Evolutionary conservation across 164 flowering plant genomes (phyloP), one percentile per base, ranked within the genome.

Genomic region (Vitis rotundifolia): DNA sequence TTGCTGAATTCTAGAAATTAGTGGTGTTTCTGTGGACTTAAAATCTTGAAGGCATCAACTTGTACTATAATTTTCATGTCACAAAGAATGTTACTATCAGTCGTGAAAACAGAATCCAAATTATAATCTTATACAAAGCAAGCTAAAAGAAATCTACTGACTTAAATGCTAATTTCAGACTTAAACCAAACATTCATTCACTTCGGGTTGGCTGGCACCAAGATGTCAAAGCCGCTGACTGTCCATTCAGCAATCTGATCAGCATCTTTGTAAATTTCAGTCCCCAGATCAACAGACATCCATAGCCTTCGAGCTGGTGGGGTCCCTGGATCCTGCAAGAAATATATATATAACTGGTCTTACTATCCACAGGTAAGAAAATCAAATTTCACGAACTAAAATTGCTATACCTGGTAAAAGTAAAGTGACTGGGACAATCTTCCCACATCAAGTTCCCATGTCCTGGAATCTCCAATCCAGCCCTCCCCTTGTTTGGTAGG

Each of bases 381-480:
- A 22, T 22, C 26, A 22, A 22, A 22, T 22, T 22, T 22, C 26
- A 22, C 26, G 26, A 22, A 22, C 26, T 22, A 22, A 22, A 22
- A 22, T 22, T 22, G 26, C 26, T 22, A 48, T 16, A 88, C 96
- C 90, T 91, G 93, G 72, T 91, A 91, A 60, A 91, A 91, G 73
- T 86, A 83, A 2, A 89, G 86, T 18, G 79, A 63, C 12, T 77
- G 76, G 0, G 93, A 87, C 63, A 90, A 68, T 15, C 90, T 68
- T 8, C 93, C 96, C 16, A 85, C 86, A 59, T 90, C 90, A n/a
- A 90, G 86, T 71, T 84, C 90, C 93, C 96, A 90, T 16, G 90
- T 87, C 66, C 81, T 87, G 2, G 85, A 59, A 79, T 86, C 88
- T 2, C 91, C 92, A 22, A 90, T 72, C 93, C 96, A 90, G n/a